A percentile compares a stretch with the other conserved stretches of the same genome.
Conservation (phyloP, 352 stramenopile species). For the Pythium apleroticum region DNA sequence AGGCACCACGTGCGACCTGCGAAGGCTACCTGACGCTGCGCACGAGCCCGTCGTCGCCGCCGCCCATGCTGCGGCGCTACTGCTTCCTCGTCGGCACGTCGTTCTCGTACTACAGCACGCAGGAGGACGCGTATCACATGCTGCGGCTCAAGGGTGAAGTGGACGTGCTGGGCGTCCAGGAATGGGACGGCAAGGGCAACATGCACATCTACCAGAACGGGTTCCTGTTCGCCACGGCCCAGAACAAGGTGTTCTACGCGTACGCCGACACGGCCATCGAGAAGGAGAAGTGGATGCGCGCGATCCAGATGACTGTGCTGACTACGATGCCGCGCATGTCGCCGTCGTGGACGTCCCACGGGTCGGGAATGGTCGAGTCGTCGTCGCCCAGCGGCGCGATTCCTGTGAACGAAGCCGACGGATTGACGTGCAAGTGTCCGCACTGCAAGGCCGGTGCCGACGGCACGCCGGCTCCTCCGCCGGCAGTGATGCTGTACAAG, state of each 20-base stretch:
- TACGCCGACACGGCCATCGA: constrained; percentile 88
- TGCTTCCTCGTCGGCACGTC: constrained; percentile 88
- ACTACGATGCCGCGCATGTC: constrained; percentile 73
- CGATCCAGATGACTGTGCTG: constrained; percentile 83
- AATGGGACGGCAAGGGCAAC: constrained; percentile 91
- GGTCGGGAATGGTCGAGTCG: constrained; percentile 37
- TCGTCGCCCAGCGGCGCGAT: constrained; percentile 56
- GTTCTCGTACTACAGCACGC: constrained; percentile 90
- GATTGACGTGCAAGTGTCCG: constrained; percentile 60
- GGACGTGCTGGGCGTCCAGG: constrained; percentile 86
- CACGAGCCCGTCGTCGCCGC: constrained; percentile 83
- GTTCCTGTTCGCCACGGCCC: constrained; percentile 85
- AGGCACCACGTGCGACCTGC: constrained; percentile 75
- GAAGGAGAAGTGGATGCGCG: constrained; percentile 89
- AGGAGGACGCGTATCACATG: constrained; percentile 90
- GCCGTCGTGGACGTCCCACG: constrained; percentile 44
- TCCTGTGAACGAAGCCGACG: constrained; percentile 53
- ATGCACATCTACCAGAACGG: constrained; percentile 91
- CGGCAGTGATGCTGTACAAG: constrained; percentile 67
- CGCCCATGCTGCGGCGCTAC: constrained; percentile 84
- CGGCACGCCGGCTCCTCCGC: constrained; percentile 32
- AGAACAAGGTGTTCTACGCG: constrained; percentile 90
- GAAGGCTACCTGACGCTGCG: constrained; percentile 87
- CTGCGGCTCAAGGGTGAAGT: constrained; percentile 85
- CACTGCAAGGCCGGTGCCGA: constrained; percentile 47